A percentile compares a stretch with the other conserved stretches of the same genome.
phyloP scores from a whole-genome alignment of 352 stramenopile genomes.

The Globisporangium megalacanthum region DNA sequence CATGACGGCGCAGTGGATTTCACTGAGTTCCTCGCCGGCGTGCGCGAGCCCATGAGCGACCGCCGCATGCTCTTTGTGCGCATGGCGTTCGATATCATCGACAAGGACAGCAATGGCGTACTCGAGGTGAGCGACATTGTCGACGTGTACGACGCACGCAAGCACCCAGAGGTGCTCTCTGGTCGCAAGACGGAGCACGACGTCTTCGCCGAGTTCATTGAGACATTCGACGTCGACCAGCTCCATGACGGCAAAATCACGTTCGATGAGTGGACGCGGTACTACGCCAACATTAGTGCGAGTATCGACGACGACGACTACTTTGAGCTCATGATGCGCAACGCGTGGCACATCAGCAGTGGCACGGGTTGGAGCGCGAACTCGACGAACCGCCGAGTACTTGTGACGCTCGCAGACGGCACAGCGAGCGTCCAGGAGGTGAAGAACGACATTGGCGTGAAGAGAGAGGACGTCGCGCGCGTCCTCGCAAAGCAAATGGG shows the following conservation, averaged over 20 bases:
- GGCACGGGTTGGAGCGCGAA: slow-evolving; percentile 51
- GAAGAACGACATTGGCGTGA: slow-evolving; percentile 38
- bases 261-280: slow-evolving; percentile 67
- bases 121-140: slow-evolving; percentile 71
- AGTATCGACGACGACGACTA: slow-evolving; percentile 90
- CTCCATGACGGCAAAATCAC: slow-evolving; percentile 50
- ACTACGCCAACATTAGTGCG: slow-evolving; percentile 88
- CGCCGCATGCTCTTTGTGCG: slow-evolving; percentile 71
- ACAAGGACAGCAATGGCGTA: slow-evolving; percentile 70
- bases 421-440: slow-evolving; percentile 38
- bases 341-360: slow-evolving; percentile 65
- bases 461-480: slow-evolving; percentile 20
- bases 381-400: slow-evolving; percentile 49
- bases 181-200: slow-evolving; percentile 72
- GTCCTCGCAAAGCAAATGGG: slow-evolving; percentile 26
- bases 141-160: slow-evolving; percentile 70
- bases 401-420: slow-evolving; percentile 58
- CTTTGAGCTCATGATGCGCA: slow-evolving; percentile 91
- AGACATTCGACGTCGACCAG: slow-evolving; percentile 64
- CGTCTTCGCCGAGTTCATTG: slow-evolving; percentile 78
- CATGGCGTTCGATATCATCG: slow-evolving; percentile 85
- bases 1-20: slow-evolving; percentile 78
- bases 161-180: slow-evolving; percentile 80
- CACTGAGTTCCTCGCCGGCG: slow-evolving; percentile 77
- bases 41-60: slow-evolving; percentile 81